Conservation (phyloP, 2,329 filamentous ascomycete genomes). For the Knufia petricola region DNA sequence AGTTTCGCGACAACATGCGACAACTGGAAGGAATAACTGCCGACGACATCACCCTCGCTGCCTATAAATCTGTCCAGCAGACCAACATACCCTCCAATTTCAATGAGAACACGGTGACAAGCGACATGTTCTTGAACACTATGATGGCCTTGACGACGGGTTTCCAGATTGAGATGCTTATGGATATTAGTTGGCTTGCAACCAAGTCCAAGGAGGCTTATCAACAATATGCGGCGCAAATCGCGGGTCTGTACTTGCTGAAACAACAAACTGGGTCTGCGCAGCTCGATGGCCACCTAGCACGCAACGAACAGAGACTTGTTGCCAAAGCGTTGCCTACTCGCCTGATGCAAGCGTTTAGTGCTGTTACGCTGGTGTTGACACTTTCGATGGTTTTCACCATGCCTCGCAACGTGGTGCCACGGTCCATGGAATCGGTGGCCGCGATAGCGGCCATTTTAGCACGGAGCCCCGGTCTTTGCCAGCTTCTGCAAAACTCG, state of each 20-base stretch:
- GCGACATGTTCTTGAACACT: conserved; percentile 11
- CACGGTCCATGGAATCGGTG: conserved; percentile 15
- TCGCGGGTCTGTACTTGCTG: conserved; percentile 16
- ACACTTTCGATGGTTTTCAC: conserved; percentile 12
- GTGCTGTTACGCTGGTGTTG: conserved; percentile 11
- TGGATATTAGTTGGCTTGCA: conserved; percentile 13
- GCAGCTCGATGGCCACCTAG: neutral
- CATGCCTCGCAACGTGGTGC: conserved; percentile 14
- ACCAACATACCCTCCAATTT: neutral
- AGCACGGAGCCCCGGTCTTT: conserved; percentile 14
- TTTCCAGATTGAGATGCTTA: conserved; percentile 10
- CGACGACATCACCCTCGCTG: conserved; percentile 13
- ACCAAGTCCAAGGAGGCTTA: conserved; percentile 8
- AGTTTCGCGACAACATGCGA: conserved; percentile 9
- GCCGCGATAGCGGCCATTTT: conserved; percentile 16
- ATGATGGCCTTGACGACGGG: conserved; percentile 12
- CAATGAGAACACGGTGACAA: neutral
- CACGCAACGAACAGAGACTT: conserved; percentile 10
- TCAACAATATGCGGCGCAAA: conserved; percentile 11
- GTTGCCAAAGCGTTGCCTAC: conserved; percentile 11
- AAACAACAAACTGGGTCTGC: neutral
- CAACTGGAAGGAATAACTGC: conserved; percentile 10
- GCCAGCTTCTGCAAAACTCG: conserved; percentile 10
- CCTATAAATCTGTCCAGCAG: neutral
- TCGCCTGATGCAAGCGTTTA: conserved; percentile 14